Evolutionary conservation across 139 green algal species (phyloP).

Genomic region (Parachlorella kessleri): DNA sequence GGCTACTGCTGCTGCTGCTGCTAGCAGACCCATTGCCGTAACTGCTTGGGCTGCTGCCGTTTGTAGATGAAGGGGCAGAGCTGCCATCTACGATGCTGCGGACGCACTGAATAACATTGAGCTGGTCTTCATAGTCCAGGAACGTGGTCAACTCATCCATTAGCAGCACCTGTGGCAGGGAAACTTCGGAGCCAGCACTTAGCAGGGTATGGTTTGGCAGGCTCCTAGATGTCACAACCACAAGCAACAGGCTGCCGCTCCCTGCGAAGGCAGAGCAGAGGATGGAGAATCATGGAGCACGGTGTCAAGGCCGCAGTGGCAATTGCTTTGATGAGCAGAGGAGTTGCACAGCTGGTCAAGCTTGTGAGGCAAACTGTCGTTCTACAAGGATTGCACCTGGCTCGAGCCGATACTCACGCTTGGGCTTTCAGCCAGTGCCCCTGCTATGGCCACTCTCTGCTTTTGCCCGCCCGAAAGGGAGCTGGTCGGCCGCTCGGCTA

Average conservation of each 20-base stretch:
- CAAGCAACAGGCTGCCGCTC: too few species aligned
- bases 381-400: too few species aligned
- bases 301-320: too few species aligned
- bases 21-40: not conserved
- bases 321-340: too few species aligned
- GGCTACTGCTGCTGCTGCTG: not conserved
- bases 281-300: too few species aligned
- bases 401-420: constrained; percentile 11
- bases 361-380: too few species aligned
- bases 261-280: too few species aligned
- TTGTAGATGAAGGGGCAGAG: not conserved
- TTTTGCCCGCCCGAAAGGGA: constrained; percentile 97
- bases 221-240: too few species aligned
- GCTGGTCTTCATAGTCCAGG: constrained; percentile 91
- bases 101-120: constrained; percentile 79
- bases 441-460: constrained; percentile 96
- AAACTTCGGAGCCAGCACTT: too few species aligned
- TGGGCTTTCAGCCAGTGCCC: constrained; percentile 53
- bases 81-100: constrained; percentile 45
- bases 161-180: constrained; percentile 82
- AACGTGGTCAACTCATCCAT: constrained; percentile 99
- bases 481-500: constrained; percentile 64
- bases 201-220: too few species aligned
- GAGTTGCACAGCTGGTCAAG: too few species aligned
- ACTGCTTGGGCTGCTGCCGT: constrained; percentile 2